Percentiles rank a stretch among this genome's conserved stretches.
Evolutionary conservation across 192 early-diverging fungal genomes (phyloP).

Genomic region (Gigaspora rosea): DNA sequence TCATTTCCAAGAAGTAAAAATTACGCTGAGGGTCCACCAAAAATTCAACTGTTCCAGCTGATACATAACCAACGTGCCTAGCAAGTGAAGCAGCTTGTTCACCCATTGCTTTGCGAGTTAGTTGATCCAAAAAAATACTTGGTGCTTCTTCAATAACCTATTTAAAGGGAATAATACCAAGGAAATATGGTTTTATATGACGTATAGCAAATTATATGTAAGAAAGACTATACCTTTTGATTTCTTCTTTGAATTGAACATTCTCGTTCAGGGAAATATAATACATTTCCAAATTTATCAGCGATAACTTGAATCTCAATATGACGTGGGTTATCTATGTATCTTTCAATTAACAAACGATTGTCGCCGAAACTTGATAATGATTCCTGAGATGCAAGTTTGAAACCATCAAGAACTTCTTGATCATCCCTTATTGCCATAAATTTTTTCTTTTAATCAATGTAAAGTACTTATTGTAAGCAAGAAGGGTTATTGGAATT

Average conservation of each 20-base stretch:
- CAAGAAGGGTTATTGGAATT: neutral
- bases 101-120: slow-evolving; percentile 71
- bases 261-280: slow-evolving; percentile 91
- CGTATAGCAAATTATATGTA: neutral
- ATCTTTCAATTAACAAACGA: slow-evolving; percentile 89
- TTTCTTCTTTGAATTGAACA: slow-evolving; percentile 83
- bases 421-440: slow-evolving; percentile 46
- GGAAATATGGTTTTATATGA: neutral
- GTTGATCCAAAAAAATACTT: slow-evolving; percentile 63
- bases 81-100: slow-evolving; percentile 76
- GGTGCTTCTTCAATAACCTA: slow-evolving; percentile 83
- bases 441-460: neutral
- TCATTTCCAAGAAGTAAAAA: slow-evolving; percentile 84
- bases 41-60: slow-evolving; percentile 80
- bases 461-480: neutral
- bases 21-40: slow-evolving; percentile 70
- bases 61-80: slow-evolving; percentile 72
- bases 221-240: slow-evolving; percentile 53
- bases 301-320: slow-evolving; percentile 78
- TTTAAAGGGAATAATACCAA: neutral
- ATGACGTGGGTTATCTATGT: slow-evolving; percentile 80
- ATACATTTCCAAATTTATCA: slow-evolving; percentile 67
- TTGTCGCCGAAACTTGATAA: slow-evolving; percentile 86
- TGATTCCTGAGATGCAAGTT: slow-evolving; percentile 79
- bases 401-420: slow-evolving; percentile 74